Conservation (phyloP, 2,329 filamentous ascomycete genomes). For the Cercospora beticola region DNA sequence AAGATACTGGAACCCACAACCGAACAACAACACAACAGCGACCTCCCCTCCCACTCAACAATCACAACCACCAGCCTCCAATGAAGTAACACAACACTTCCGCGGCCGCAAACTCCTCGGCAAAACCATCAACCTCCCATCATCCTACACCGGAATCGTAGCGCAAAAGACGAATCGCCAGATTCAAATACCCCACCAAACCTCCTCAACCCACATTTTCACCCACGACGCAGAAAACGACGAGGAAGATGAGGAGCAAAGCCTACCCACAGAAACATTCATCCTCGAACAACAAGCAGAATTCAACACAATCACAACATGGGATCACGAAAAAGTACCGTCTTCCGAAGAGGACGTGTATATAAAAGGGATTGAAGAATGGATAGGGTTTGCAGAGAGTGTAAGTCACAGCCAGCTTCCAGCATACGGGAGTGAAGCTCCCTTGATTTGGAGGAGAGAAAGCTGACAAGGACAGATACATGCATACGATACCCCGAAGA, state of each 20-base stretch:
- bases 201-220: background rate
- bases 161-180: constrained; percentile 31
- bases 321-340: constrained; percentile 72
- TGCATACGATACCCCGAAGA: background rate
- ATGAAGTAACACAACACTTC: constrained; percentile 59
- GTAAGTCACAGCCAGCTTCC: constrained; percentile 46
- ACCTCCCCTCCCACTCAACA: background rate
- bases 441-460: background rate
- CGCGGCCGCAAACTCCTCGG: constrained; percentile 78
- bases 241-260: constrained; percentile 46
- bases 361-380: constrained; percentile 74
- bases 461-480: background rate
- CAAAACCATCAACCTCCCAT: constrained; percentile 64
- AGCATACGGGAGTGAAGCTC: background rate
- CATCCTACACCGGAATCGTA: constrained; percentile 59
- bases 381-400: constrained; percentile 70
- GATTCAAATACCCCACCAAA: constrained; percentile 13
- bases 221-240: constrained; percentile 40
- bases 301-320: constrained; percentile 78
- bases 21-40: constrained; percentile 37
- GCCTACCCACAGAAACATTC: constrained; percentile 52
- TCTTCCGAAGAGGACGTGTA: constrained; percentile 67
- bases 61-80: constrained; percentile 10
- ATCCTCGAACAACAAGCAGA: constrained; percentile 62
- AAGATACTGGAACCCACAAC: constrained; percentile 65